Base-by-base conservation (phyloP, 2,329 filamentous ascomycete genomes). In the Talaromyces sp. region DNA sequence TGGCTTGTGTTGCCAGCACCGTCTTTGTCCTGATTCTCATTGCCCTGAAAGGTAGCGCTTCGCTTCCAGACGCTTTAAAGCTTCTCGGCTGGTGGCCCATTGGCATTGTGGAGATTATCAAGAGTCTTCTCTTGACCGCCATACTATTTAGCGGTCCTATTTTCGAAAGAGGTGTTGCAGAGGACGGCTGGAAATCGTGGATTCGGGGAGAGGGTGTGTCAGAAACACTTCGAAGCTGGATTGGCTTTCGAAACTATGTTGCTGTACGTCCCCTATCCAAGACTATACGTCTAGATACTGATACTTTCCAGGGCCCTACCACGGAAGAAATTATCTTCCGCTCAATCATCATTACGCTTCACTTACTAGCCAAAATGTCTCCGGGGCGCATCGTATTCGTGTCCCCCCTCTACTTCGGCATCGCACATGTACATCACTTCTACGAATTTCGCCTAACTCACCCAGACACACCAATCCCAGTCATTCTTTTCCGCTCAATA, bases 321-420 rank as follows among this genome's bases (percentile, higher is more conserved):
- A 97, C 93, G 11, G 95, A 99, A 80, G 95, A 99, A 79, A 82
- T 96, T 67, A 90, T 97, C 72, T 99, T 97, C 83, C 91, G 95
- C 73, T 92, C 92, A 3, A 88, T 93, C 70, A 89, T 93, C 61
- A 85, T 97, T 45, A 91, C 94, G 1, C 84, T 97, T 11, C 89
- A 97, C 73, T 81, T 97, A 34, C 82, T 93, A 59, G 88, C 92
- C 22, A 85, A 84, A 53, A 81, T 87, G 60, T 83, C 84, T 51
- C 76, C 81, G 0, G 73, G 75, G 3, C 79, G 73, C 2, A 92
- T 91, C 69, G 86, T 96, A 73, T 92, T 96, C 79, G 80, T 92
- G 11, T 91, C 92, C 1, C 94, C 94, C 6, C 81, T 97, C 11
- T 89, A 97, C 76, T 98, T 98, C 75, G 94, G 94, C 61, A 88